Percentiles rank a stretch among this genome's conserved stretches.
Conservation (phyloP, 192 early-diverging fungal genomes). For the Coemansia sp. region DNA sequence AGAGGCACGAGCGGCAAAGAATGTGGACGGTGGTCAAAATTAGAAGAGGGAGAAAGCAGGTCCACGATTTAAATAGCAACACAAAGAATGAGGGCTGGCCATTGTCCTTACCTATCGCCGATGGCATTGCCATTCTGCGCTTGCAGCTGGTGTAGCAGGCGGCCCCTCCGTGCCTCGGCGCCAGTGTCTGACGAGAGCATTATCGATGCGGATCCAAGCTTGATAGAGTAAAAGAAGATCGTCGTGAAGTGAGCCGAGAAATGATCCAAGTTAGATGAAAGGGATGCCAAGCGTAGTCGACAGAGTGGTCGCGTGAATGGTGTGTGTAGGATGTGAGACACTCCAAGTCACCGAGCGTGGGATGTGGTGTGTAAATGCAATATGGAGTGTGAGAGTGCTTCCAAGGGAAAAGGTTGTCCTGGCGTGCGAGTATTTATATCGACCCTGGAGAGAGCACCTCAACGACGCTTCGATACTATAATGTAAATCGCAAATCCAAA, state of each 20-base stretch:
- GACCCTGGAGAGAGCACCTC: too few relatives aligned
- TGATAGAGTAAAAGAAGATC: background rate
- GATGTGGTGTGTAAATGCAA: background rate
- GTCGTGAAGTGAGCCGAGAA: background rate
- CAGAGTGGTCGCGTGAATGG: background rate
- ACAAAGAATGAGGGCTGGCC: too few relatives aligned
- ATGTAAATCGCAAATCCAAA: too few relatives aligned
- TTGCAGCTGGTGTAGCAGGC: conserved; percentile 2
- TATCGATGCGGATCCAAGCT: too few relatives aligned
- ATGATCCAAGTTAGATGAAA: background rate
- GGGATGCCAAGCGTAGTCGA: too few relatives aligned
- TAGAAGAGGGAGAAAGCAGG: background rate
- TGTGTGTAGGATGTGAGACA: background rate
- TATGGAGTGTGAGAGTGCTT: background rate
- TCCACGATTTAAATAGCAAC: background rate
- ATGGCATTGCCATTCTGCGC: background rate
- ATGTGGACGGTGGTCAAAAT: too few relatives aligned
- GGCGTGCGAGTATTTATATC: too few relatives aligned
- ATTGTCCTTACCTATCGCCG: conserved; percentile 20
- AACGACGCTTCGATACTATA: too few relatives aligned
- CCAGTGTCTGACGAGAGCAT: conserved; percentile 27
- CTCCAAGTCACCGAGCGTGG: background rate
- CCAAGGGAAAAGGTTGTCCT: too few relatives aligned
- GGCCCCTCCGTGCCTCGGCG: background rate
- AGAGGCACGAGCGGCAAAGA: too few relatives aligned